Evolutionary conservation across 2,329 filamentous ascomycete genomes (phyloP).

Genomic region (Pseudofabraea citricarpa): DNA sequence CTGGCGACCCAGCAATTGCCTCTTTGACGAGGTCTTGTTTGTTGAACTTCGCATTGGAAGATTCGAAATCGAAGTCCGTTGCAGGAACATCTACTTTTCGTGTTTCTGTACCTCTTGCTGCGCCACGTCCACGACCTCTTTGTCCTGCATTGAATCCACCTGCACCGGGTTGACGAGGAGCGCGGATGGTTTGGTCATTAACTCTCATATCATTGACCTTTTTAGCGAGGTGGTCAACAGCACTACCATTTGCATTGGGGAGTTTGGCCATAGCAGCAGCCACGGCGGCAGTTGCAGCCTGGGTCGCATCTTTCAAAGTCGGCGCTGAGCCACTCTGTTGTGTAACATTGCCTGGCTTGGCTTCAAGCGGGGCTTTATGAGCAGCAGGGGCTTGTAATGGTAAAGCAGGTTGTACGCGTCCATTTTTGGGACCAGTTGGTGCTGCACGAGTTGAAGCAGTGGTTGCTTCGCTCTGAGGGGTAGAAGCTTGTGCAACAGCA

Average conservation of each 20-base stretch:
- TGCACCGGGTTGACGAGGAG: conserved; percentile 40
- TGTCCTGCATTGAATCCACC: conserved; percentile 34
- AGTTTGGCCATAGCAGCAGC: conserved; percentile 76
- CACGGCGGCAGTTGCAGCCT: conserved; percentile 72
- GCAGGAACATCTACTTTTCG: conserved; percentile 83
- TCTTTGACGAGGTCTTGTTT: conserved; percentile 83
- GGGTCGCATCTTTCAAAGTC: conserved; percentile 61
- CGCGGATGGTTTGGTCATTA: conserved; percentile 48
- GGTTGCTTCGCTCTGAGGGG: conserved; percentile 10
- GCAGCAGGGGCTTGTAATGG: conserved; percentile 50
- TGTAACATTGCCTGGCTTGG: conserved; percentile 24
- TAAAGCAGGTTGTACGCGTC: conserved; percentile 59
- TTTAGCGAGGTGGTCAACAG: conserved; percentile 67
- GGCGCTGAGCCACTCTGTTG: conserved; percentile 28
- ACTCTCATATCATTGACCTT: conserved; percentile 75
- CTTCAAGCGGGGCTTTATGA: conserved; percentile 34
- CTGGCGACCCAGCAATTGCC: conserved; percentile 74
- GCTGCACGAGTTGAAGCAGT: conserved; percentile 15
- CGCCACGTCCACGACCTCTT: conserved; percentile 37
- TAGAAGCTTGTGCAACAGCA: conserved; percentile 30
- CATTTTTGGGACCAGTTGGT: conserved; percentile 37
- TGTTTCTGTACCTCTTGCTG: conserved; percentile 31
- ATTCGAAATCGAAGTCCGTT: conserved; percentile 88
- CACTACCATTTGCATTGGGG: conserved; percentile 32
- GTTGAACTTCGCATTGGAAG: conserved; percentile 83